Evolutionary conservation across 2,329 filamentous ascomycete genomes (phyloP).

Genomic region (Chaetomiaceae sp.): DNA sequence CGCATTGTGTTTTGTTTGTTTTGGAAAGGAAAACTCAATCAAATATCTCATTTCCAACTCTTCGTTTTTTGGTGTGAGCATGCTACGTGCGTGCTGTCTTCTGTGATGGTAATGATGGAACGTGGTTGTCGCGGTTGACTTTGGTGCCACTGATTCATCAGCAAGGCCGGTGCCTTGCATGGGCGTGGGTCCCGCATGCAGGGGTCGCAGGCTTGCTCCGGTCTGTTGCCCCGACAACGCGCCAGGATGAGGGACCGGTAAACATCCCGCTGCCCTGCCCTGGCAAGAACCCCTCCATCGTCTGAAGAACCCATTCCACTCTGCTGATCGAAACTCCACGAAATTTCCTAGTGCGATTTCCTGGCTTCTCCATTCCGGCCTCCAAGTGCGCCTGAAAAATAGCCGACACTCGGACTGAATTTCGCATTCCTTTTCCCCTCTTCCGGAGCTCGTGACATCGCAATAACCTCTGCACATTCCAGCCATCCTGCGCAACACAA

Average conservation of each 20-base stretch:
- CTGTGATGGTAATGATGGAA: too few relatives aligned
- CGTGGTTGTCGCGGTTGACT: too few relatives aligned
- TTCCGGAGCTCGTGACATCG: constrained; percentile 4
- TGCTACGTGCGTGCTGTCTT: too few relatives aligned
- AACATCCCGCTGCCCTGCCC: neutral
- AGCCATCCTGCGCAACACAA: neutral
- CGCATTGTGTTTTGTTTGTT: constrained; percentile 2
- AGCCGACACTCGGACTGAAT: neutral
- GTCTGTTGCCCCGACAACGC: constrained; percentile 14
- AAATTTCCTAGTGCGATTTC: neutral
- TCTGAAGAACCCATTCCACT: constrained; percentile 4
- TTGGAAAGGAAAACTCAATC: neutral
- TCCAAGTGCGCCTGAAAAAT: neutral
- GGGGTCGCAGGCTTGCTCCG: neutral
- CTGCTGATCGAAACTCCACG: constrained; percentile 4
- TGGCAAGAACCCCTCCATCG: constrained; percentile 12
- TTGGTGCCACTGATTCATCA: too few relatives aligned
- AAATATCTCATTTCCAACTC: neutral
- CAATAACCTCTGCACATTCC: neutral
- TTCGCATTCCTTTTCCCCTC: constrained; percentile 1
- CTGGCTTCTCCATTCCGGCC: neutral
- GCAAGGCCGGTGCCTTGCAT: too few relatives aligned
- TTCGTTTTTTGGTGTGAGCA: neutral
- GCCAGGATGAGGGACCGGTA: neutral
- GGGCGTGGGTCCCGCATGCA: neutral